These are phyloP conservation scores for Mycena chlorophos DNA, from an alignment of 768 basidiomycete genomes.

Conservation along the genomic window DNA sequence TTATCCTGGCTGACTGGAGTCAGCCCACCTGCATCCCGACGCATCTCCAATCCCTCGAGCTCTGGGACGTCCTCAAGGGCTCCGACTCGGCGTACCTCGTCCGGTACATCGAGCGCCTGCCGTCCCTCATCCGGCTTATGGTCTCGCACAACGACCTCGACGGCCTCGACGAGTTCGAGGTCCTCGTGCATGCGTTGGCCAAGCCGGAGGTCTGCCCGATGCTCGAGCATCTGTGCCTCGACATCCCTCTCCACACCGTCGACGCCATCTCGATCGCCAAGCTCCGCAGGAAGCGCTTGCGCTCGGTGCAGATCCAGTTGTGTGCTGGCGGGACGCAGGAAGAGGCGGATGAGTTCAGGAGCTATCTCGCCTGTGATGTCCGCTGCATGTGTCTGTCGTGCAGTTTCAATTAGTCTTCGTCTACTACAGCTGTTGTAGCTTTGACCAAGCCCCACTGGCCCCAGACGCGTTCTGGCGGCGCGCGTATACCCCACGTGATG, in stretches of 20 bases:
- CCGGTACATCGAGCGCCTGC: slow-evolving; percentile 31
- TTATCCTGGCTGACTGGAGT: slow-evolving; percentile 33
- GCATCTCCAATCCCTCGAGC: slow-evolving; percentile 30
- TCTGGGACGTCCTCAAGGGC: slow-evolving; percentile 23
- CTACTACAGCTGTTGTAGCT: too few species aligned
- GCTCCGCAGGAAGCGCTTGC: slow-evolving; percentile 26
- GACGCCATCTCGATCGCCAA: slow-evolving; percentile 26
- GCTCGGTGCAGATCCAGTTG: slow-evolving; percentile 24
- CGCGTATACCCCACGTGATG: slow-evolving; percentile 66
- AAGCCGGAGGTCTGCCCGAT: slow-evolving; percentile 29
- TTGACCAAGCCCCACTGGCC: slow-evolving; percentile 10
- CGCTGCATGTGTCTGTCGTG: slow-evolving; percentile 17
- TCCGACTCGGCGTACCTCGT: slow-evolving; percentile 30
- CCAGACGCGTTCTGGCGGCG: slow-evolving; percentile 1
- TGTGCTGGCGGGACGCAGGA: slow-evolving; percentile 24
- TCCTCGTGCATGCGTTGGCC: slow-evolving; percentile 23
- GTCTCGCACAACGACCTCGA: slow-evolving; percentile 18
- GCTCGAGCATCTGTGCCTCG: slow-evolving; percentile 26
- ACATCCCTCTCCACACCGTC: slow-evolving; percentile 15
- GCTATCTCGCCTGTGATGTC: slow-evolving; percentile 9
- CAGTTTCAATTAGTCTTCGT: slow-evolving; percentile 2
- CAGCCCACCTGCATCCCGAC: slow-evolving; percentile 23
- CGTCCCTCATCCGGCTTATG: slow-evolving; percentile 29
- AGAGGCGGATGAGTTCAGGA: slow-evolving; percentile 21
- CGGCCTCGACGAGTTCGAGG: slow-evolving; percentile 19